phyloP scores from a whole-genome alignment of 495 filamentous ascomycete species.

The Aspergillus campestris region DNA sequence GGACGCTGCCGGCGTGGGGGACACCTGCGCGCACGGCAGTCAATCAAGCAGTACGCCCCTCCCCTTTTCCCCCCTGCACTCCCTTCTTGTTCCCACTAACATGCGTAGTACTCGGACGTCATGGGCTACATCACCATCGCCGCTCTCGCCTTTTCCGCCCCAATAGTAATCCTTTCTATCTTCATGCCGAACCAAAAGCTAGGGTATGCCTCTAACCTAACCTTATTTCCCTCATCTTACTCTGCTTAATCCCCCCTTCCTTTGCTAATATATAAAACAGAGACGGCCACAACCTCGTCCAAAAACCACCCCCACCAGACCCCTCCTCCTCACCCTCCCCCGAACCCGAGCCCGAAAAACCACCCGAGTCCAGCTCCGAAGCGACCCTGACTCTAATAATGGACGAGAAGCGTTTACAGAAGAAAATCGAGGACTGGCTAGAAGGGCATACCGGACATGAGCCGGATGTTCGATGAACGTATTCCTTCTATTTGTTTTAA shows the following conservation, averaged over 20 bases:
- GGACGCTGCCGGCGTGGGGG: constrained; percentile 32
- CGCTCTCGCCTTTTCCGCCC: constrained; percentile 30
- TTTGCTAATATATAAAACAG: constrained; percentile 3
- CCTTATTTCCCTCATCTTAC: background rate
- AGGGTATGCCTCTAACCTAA: constrained; percentile 19
- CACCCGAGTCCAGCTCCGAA: too few species aligned
- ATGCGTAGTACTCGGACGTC: constrained; percentile 34
- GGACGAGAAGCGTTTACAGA: too few species aligned
- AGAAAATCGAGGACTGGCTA: too few species aligned
- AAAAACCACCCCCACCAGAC: constrained; percentile 2
- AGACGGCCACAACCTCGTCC: constrained; percentile 26
- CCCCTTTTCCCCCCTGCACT: background rate
- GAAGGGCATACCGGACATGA: too few species aligned
- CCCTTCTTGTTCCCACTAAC: constrained; percentile 8
- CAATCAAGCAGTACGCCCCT: constrained; percentile 28
- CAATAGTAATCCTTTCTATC: constrained; percentile 27
- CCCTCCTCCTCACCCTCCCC: too few species aligned
- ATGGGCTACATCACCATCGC: constrained; percentile 40
- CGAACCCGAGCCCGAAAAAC: too few species aligned
- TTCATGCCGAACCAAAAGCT: constrained; percentile 37
- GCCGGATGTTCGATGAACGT: too few species aligned
- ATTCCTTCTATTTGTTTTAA: too few species aligned
- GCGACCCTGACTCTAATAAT: too few species aligned
- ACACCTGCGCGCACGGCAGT: constrained; percentile 30
- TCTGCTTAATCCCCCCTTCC: too few species aligned